Conservation (phyloP, 352 stramenopile species). For the Phytopythium vexans region DNA sequence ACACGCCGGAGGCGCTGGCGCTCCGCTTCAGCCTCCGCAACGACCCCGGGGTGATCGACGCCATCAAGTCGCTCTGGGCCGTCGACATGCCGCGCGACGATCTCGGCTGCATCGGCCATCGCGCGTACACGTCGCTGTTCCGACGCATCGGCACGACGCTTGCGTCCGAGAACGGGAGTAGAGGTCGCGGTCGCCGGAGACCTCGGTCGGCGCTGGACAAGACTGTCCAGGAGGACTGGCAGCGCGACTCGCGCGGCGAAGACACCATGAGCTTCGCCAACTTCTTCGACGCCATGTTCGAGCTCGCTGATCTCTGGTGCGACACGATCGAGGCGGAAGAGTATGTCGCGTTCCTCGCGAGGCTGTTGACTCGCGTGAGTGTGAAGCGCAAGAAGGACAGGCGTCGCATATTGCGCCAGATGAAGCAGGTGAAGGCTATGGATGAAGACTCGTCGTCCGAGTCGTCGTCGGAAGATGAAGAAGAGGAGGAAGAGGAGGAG, state of each 20-base stretch:
- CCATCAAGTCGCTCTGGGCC: slow-evolving; percentile 50
- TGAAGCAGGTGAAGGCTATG: slow-evolving; percentile 43
- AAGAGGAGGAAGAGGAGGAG: slow-evolving; percentile 24
- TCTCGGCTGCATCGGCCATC: slow-evolving; percentile 59
- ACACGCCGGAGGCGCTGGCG: slow-evolving; percentile 60
- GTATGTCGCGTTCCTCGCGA: slow-evolving; percentile 55
- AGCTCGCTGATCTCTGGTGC: slow-evolving; percentile 71
- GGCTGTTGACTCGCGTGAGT: slow-evolving; percentile 36
- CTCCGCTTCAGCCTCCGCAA: slow-evolving; percentile 68
- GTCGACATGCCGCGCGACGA: slow-evolving; percentile 53
- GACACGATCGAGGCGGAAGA: slow-evolving; percentile 66
- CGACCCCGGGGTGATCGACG: slow-evolving; percentile 37
- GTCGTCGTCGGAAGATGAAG: slow-evolving; percentile 21
- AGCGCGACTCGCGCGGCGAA: slow-evolving; percentile 55
- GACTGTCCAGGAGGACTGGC: slow-evolving; percentile 62
- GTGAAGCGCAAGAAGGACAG: slow-evolving; percentile 12
- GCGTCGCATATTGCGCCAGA: slow-evolving; percentile 33
- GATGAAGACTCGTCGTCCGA: slow-evolving; percentile 43
- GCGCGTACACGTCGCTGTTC: slow-evolving; percentile 49
- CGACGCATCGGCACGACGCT: slow-evolving; percentile 53
- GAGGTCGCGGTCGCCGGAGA: slow-evolving; percentile 13
- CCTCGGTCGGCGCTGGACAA: slow-evolving; percentile 27
- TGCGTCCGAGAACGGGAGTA: slow-evolving; percentile 24
- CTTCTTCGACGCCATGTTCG: slow-evolving; percentile 76
- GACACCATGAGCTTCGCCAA: slow-evolving; percentile 52